These are phyloP conservation scores for Claviceps capensis DNA, from an alignment of 2,329 filamentous ascomycete species.

Conservation along the genomic window DNA sequence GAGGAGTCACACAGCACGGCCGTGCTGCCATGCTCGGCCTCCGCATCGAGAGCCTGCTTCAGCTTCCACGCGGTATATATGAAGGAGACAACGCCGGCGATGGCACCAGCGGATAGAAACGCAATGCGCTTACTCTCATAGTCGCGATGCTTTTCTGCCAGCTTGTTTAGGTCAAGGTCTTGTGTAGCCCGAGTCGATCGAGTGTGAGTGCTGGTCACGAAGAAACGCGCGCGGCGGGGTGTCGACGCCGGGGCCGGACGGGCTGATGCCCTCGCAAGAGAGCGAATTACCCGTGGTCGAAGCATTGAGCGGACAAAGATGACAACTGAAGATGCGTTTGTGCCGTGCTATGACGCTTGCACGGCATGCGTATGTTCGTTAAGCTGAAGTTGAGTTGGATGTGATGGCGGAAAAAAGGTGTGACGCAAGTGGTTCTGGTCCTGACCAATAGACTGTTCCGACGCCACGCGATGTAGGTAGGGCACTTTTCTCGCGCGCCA, in stretches of 20 bases:
- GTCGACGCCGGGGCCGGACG: conserved; percentile 5
- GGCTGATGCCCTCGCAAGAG: conserved; percentile 4
- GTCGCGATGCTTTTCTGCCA: conserved; percentile 31
- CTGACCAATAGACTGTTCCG: neutral
- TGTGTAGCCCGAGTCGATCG: conserved; percentile 26
- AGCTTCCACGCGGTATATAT: conserved; percentile 40
- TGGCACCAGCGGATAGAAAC: conserved; percentile 36
- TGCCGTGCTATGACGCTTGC: neutral
- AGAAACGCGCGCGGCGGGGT: conserved; percentile 17
- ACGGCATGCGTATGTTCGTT: neutral
- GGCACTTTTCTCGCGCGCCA: neutral
- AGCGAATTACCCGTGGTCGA: conserved; percentile 1
- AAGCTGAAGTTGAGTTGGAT: neutral
- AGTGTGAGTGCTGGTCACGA: conserved; percentile 9
- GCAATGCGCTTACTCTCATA: conserved; percentile 37
- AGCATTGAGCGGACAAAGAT: conserved; percentile 1
- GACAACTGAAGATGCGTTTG: neutral
- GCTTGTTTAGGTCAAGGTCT: conserved; percentile 34
- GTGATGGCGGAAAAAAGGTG: neutral
- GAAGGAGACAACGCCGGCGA: conserved; percentile 36
- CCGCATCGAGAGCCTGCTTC: conserved; percentile 24
- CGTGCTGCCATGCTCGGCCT: conserved; percentile 16
- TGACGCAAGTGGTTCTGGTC: neutral
- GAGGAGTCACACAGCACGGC: conserved; percentile 28
- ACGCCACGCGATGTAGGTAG: too few relatives aligned